phyloP scores from a whole-genome alignment of 2,329 filamentous ascomycete species.

The Aureobasidium sp. region DNA sequence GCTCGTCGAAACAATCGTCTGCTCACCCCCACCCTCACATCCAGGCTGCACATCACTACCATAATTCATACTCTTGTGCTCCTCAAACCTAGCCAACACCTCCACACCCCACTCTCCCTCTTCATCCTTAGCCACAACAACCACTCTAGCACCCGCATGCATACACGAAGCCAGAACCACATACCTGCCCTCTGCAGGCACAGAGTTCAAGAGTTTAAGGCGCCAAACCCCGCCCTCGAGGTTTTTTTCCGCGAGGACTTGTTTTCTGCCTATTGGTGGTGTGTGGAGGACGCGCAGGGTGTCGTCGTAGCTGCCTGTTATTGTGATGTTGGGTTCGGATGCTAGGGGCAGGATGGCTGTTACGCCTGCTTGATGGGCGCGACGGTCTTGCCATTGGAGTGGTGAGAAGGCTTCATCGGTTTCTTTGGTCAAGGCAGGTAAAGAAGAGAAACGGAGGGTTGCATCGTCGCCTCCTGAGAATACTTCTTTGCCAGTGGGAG shows the following conservation, averaged over 20 bases:
- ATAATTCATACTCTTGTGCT: slow-evolving; percentile 94
- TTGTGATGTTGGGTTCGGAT: slow-evolving; percentile 47
- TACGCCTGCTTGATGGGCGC: slow-evolving; percentile 71
- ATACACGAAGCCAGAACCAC: slow-evolving; percentile 82
- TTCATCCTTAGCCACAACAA: slow-evolving; percentile 36
- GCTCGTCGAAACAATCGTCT: slow-evolving; percentile 60
- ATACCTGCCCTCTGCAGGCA: slow-evolving; percentile 24
- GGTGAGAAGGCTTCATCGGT: not conserved
- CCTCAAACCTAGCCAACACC: slow-evolving; percentile 66
- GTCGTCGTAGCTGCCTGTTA: slow-evolving; percentile 93
- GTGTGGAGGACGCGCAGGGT: slow-evolving; percentile 59
- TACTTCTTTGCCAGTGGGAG: slow-evolving; percentile 31
- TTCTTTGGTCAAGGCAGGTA: slow-evolving; percentile 16
- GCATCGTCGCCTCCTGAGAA: slow-evolving; percentile 75
- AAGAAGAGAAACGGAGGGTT: slow-evolving; percentile 35
- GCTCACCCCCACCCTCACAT: slow-evolving; percentile 19
- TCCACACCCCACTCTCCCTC: slow-evolving; percentile 52
- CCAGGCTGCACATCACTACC: slow-evolving; percentile 62
- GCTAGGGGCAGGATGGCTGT: slow-evolving; percentile 72
- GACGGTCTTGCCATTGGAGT: slow-evolving; percentile 42
- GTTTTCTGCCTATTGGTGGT: slow-evolving; percentile 34
- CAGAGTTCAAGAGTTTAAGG: slow-evolving; percentile 53
- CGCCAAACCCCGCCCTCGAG: slow-evolving; percentile 84
- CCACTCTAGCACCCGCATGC: slow-evolving; percentile 75
- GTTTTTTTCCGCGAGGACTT: slow-evolving; percentile 55